Conservation (phyloP, 768 basidiomycete genomes). For the Amanita rubescens region DNA sequence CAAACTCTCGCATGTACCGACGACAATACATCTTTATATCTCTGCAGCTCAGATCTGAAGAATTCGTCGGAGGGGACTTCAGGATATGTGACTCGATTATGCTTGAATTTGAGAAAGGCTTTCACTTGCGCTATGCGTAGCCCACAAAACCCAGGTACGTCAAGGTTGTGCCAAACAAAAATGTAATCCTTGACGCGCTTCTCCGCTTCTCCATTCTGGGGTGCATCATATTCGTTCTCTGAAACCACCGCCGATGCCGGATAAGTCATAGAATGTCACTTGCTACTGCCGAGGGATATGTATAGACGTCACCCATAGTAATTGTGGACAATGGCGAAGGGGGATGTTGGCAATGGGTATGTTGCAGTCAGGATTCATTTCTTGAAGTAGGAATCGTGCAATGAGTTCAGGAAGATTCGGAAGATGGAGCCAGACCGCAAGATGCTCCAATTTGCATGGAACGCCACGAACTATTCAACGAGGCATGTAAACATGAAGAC, state of each 20-base stretch:
- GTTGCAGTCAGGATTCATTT: background rate
- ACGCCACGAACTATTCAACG: too few relatives aligned
- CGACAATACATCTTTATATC: too few relatives aligned
- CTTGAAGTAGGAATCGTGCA: too few relatives aligned
- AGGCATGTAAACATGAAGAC: background rate
- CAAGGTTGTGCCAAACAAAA: background rate
- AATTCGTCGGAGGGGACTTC: too few relatives aligned
- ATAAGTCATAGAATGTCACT: slow-evolving; percentile 10
- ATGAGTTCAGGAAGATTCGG: too few relatives aligned
- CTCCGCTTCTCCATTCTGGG: background rate
- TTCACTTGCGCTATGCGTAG: background rate
- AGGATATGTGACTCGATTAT: background rate
- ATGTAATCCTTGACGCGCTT: background rate
- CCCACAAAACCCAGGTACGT: background rate
- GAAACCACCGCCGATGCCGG: slow-evolving; percentile 11
- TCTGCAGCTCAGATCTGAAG: too few relatives aligned
- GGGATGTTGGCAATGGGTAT: background rate
- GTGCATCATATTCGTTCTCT: slow-evolving; percentile 9
- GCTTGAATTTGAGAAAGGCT: background rate
- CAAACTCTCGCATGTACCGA: too few relatives aligned
- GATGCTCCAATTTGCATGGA: too few relatives aligned
- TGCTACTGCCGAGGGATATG: slow-evolving; percentile 10
- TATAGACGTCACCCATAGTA: background rate
- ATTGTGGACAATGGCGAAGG: background rate
- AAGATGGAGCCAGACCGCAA: too few relatives aligned